A percentile compares a stretch with the other conserved stretches of the same genome.
These are phyloP conservation scores for Boletus pseudo-olivaceus DNA, from an alignment of 768 basidiomycete genomes.

Conservation along the genomic window DNA sequence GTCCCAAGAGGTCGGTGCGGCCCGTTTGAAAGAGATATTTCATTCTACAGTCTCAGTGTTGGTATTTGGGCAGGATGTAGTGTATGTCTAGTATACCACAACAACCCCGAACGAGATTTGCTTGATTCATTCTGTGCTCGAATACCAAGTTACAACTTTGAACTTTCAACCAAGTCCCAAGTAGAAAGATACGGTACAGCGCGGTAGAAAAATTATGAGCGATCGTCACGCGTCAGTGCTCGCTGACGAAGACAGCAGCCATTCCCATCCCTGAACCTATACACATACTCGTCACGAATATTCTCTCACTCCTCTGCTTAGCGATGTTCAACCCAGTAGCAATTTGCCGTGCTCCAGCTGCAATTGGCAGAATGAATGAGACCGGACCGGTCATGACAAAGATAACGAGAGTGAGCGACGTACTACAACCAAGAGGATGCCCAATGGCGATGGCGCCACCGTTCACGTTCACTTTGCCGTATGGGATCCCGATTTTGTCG, in stretches of 20 bases:
- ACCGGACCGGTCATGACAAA: background rate
- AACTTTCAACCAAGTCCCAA: background rate
- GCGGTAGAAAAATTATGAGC: background rate
- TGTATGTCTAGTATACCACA: background rate
- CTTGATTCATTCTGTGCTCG: background rate
- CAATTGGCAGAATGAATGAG: slow-evolving; percentile 5
- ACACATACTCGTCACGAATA: slow-evolving; percentile 92
- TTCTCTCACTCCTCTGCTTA: slow-evolving; percentile 67
- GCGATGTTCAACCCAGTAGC: slow-evolving; percentile 81
- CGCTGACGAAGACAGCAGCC: slow-evolving; percentile 82
- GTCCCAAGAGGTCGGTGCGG: slow-evolving; percentile 43
- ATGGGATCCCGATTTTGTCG: slow-evolving; percentile 64
- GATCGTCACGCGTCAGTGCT: slow-evolving; percentile 47
- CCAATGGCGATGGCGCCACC: slow-evolving; percentile 91
- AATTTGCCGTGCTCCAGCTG: slow-evolving; percentile 83
- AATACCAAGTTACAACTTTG: background rate
- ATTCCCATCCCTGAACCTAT: slow-evolving; percentile 90
- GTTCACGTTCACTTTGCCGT: slow-evolving; percentile 78
- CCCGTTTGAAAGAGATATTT: slow-evolving; percentile 61
- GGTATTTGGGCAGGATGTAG: too few species aligned
- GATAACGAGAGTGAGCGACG: slow-evolving; percentile 36
- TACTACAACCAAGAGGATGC: slow-evolving; percentile 83
- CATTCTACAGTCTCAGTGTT: background rate
- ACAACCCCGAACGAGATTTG: background rate
- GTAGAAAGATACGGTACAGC: background rate